Evolutionary conservation across 2,329 filamentous ascomycete species (phyloP).

Genomic region (Fusarium algeriense): DNA sequence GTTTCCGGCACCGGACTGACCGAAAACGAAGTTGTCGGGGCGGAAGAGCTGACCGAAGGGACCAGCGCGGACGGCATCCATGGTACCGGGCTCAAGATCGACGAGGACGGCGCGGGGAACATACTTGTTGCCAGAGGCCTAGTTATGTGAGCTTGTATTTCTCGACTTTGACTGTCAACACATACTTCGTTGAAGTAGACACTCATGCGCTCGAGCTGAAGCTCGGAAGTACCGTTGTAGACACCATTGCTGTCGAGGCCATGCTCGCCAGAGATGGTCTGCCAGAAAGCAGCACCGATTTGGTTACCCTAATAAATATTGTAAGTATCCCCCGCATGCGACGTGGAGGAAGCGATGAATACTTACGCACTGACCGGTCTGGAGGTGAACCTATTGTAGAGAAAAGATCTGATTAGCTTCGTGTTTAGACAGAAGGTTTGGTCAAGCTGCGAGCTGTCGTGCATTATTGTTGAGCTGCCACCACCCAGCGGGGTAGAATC

Average conservation of each 20-base stretch:
- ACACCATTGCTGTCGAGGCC: slow-evolving; percentile 97
- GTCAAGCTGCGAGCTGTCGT: slow-evolving; percentile 27
- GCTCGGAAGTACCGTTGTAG: slow-evolving; percentile 98
- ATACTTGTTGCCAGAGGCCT: slow-evolving; percentile 99
- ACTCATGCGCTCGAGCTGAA: slow-evolving; percentile 99
- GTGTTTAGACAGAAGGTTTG: slow-evolving; percentile 37
- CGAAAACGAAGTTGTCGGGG: slow-evolving; percentile 99
- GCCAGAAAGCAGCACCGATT: slow-evolving; percentile 99
- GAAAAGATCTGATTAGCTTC: slow-evolving; percentile 67
- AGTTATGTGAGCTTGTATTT: slow-evolving; percentile 37
- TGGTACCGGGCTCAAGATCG: slow-evolving; percentile 99
- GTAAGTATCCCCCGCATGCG: slow-evolving; percentile 52
- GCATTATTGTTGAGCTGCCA: slow-evolving; percentile 31
- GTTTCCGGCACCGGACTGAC: slow-evolving; percentile 99
- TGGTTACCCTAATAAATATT: slow-evolving; percentile 86
- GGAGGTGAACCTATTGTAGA: slow-evolving; percentile 92
- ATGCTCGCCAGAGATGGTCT: slow-evolving; percentile 89
- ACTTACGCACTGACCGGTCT: slow-evolving; percentile 98
- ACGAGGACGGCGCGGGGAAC: slow-evolving; percentile 99
- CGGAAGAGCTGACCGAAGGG: slow-evolving; percentile 99
- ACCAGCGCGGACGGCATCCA: slow-evolving; percentile 98
- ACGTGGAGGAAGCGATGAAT: slow-evolving; percentile 15
- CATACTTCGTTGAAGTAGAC: slow-evolving; percentile 92
- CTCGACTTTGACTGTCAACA: slow-evolving; percentile 1
- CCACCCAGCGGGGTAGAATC: slow-evolving; percentile 55